Evolutionary conservation across 1,284 basidiomycete species (phyloP).

Genomic region (Crucibulum cyathiforme): DNA sequence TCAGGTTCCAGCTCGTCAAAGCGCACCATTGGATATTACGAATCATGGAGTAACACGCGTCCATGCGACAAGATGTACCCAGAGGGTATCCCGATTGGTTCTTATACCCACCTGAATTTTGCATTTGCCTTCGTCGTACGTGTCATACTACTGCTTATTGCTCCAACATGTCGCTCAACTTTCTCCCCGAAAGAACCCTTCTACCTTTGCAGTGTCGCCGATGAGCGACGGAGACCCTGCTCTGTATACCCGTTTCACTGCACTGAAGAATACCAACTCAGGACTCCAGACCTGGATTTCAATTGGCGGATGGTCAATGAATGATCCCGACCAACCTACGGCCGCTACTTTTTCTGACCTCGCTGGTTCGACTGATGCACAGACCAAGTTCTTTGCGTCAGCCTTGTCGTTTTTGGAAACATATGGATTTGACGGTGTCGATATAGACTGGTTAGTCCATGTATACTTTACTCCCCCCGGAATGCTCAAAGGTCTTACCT

Average conservation of each 20-base stretch:
- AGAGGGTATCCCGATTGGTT: slow-evolving; percentile 3
- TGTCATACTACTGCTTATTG: neutral
- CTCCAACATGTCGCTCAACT: neutral
- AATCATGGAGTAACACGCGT: no score
- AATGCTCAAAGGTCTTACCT: neutral
- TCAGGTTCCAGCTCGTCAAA: no score
- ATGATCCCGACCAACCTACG: slow-evolving; percentile 15
- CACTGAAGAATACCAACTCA: slow-evolving; percentile 17
- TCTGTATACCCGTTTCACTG: slow-evolving; percentile 10
- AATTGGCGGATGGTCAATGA: slow-evolving; percentile 25
- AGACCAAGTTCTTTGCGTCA: slow-evolving; percentile 15
- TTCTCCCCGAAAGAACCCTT: neutral
- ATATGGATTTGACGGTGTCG: slow-evolving; percentile 26
- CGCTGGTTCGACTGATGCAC: neutral
- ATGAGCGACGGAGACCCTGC: slow-evolving; percentile 6
- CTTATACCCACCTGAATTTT: slow-evolving; percentile 11
- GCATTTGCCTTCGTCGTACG: slow-evolving; percentile 9
- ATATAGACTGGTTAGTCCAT: slow-evolving; percentile 19
- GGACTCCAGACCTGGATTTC: slow-evolving; percentile 18
- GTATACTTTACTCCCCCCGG: neutral
- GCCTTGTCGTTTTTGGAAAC: slow-evolving; percentile 16
- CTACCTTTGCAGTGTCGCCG: slow-evolving; percentile 7
- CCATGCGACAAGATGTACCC: no score
- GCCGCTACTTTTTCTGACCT: neutral
- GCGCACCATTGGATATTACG: no score